These are phyloP conservation scores for Priceomyces medius DNA, from an alignment of 805 yeast genomes.

Conservation along the genomic window DNA sequence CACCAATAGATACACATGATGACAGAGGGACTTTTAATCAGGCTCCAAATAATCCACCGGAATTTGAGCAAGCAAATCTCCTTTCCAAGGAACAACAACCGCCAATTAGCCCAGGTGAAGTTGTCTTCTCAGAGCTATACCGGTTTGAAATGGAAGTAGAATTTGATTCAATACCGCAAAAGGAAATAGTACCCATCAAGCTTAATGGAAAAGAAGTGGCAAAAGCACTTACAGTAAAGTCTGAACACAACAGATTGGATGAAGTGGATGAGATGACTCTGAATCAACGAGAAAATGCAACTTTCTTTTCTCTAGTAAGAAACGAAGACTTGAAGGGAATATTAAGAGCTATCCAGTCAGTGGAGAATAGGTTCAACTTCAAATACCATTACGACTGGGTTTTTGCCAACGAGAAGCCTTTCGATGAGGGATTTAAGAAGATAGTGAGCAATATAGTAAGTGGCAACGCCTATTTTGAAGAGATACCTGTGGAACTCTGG, in stretches of 20 bases:
- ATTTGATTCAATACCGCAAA: slow-evolving; percentile 1
- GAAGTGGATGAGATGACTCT: background rate
- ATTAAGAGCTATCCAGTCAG: slow-evolving; percentile 17
- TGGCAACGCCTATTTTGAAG: slow-evolving; percentile 19
- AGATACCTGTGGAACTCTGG: slow-evolving; percentile 22
- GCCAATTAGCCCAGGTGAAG: background rate
- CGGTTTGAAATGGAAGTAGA: background rate
- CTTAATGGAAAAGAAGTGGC: slow-evolving; percentile 7
- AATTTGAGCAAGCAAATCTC: background rate
- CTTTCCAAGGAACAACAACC: background rate
- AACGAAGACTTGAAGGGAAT: slow-evolving; percentile 15
- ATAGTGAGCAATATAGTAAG: slow-evolving; percentile 15
- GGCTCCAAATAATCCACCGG: too few relatives aligned
- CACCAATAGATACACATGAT: background rate
- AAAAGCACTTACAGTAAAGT: background rate
- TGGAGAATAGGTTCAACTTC: slow-evolving; percentile 22
- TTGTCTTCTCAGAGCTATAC: slow-evolving; percentile 1
- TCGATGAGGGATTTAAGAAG: slow-evolving; percentile 20
- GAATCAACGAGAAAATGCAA: slow-evolving; percentile 14
- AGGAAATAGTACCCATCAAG: slow-evolving; percentile 1
- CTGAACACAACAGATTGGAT: background rate
- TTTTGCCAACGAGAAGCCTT: slow-evolving; percentile 23
- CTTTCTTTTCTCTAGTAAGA: slow-evolving; percentile 17
- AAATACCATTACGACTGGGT: slow-evolving; percentile 26
- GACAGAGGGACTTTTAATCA: background rate